Conservation (phyloP, 2,329 filamentous ascomycete genomes). For the Colletotrichum agaves region DNA sequence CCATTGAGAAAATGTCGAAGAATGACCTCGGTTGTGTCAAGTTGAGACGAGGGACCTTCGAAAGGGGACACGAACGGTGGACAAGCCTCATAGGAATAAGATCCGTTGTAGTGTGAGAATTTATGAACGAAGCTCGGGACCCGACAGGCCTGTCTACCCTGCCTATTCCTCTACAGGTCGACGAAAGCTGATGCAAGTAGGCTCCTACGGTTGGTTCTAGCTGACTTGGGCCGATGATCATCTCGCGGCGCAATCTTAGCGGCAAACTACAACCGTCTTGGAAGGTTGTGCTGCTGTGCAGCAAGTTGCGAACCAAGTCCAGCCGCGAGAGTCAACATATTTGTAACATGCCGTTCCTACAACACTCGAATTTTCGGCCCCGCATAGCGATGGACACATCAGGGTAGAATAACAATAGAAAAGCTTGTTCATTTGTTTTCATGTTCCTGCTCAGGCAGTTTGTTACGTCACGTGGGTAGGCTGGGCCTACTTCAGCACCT, state of each 20-base stretch:
- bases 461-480: too few species aligned
- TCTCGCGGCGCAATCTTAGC: slow-evolving; percentile 10
- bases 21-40: neutral
- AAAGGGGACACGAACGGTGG: neutral
- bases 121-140: neutral
- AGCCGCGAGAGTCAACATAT: slow-evolving; percentile 10
- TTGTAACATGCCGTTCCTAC: slow-evolving; percentile 15
- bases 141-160: neutral
- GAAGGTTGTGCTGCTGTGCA: slow-evolving; percentile 22
- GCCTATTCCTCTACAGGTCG: neutral
- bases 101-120: neutral
- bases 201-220: neutral
- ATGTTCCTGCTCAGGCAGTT: slow-evolving; percentile 4
- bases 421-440: neutral
- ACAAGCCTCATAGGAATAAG: neutral
- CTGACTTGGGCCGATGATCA: neutral
- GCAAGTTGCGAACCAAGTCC: neutral
- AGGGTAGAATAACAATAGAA: neutral
- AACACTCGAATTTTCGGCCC: slow-evolving; percentile 12
- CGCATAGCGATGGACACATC: slow-evolving; percentile 8
- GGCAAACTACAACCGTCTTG: slow-evolving; percentile 26
- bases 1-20: neutral
- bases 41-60: neutral
- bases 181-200: neutral
- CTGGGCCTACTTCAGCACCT: too few species aligned